Evolutionary conservation across 2,329 filamentous ascomycete genomes (phyloP).

Genomic region (Ophiostoma sp.): DNA sequence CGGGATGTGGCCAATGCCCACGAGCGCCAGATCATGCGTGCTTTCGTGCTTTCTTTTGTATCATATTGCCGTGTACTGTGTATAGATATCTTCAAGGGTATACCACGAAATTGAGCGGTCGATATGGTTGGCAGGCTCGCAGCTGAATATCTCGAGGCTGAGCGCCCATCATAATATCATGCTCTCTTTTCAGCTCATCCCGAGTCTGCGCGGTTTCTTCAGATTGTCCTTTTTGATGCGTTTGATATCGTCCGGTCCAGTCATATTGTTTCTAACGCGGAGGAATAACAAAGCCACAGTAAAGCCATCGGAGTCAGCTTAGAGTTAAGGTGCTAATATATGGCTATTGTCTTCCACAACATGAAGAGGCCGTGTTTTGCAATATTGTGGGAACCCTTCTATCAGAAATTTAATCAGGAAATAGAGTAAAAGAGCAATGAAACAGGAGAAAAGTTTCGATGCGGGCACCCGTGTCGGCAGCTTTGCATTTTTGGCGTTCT

Average conservation of each 20-base stretch:
- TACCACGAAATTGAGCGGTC: background rate
- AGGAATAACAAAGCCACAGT: background rate
- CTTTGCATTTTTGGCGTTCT: background rate
- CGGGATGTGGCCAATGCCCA: background rate
- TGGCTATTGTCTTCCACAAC: background rate
- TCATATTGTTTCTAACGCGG: background rate
- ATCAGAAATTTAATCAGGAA: background rate
- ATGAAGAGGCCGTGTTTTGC: too few relatives aligned
- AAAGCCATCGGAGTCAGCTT: background rate
- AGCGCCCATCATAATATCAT: conserved; percentile 2
- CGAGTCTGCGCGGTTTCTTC: background rate
- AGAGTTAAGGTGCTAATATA: background rate
- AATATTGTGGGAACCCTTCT: background rate
- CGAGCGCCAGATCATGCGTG: background rate
- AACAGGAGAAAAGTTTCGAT: background rate
- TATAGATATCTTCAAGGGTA: background rate
- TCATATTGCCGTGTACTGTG: background rate
- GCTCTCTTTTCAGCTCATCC: background rate
- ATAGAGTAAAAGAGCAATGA: background rate
- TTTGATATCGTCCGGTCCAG: background rate
- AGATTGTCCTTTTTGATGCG: background rate
- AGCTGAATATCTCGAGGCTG: background rate
- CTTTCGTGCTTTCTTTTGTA: background rate
- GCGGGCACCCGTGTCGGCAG: background rate
- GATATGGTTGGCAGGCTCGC: background rate